A percentile compares a stretch with the other conserved stretches of the same genome.
These are phyloP conservation scores for Scenedesmus sp. DNA, from an alignment of 163 green algal genomes.

Conservation along the genomic window DNA sequence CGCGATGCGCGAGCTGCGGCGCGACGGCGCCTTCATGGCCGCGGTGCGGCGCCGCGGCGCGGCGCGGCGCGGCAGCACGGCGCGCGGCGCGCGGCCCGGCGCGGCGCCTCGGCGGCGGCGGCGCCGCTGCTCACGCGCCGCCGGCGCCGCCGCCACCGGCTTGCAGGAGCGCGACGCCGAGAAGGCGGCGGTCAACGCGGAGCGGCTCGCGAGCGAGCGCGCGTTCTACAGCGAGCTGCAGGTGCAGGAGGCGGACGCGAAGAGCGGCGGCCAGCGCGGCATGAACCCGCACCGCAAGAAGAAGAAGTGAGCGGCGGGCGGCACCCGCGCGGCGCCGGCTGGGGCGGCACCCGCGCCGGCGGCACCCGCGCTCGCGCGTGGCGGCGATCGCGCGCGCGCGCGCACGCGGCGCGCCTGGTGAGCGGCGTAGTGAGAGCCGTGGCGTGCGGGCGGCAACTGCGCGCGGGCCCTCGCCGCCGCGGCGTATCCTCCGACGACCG, in stretches of 20 bases:
- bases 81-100: not conserved
- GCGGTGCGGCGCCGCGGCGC: constrained; percentile 69
- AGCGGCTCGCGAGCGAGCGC: constrained; percentile 62
- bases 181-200: constrained; percentile 55
- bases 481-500: too few species aligned
- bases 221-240: constrained; percentile 79
- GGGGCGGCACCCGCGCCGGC: too few species aligned
- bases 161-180: constrained; percentile 41
- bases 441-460: too few species aligned
- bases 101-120: too few species aligned
- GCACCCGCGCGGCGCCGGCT: too few species aligned
- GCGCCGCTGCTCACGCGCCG: too few species aligned
- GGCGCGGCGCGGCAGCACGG: constrained; percentile 62
- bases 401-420: too few species aligned
- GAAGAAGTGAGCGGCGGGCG: constrained; percentile 20
- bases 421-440: too few species aligned
- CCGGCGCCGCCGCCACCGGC: not conserved
- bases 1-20: constrained; percentile 86
- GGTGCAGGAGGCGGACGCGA: constrained; percentile 82
- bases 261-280: constrained; percentile 86
- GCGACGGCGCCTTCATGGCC: constrained; percentile 88
- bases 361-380: too few species aligned
- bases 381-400: too few species aligned
- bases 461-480: too few species aligned
- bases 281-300: constrained; percentile 84